Conservation (phyloP, 2,329 filamentous ascomycete genomes). For the Fusarium papillatum region DNA sequence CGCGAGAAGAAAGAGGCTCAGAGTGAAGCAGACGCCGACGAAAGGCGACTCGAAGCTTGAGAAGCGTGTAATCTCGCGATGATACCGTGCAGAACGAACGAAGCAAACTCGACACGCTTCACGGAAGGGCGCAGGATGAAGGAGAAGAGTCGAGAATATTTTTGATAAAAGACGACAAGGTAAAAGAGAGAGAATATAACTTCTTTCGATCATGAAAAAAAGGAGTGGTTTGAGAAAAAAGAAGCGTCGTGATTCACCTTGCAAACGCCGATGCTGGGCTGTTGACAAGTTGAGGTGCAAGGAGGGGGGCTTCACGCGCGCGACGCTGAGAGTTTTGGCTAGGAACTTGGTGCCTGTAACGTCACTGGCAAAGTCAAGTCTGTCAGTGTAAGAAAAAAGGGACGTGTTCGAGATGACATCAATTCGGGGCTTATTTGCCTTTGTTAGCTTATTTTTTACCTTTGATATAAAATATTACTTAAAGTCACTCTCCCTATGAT, state of each 20-base stretch:
- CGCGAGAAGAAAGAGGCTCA: not conserved
- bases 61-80: not conserved
- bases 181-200: not conserved
- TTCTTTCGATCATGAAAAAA: not conserved
- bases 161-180: not conserved
- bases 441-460: not conserved
- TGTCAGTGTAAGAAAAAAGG: not conserved
- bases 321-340: not conserved
- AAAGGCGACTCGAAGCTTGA: not conserved
- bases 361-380: not conserved
- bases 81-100: not conserved
- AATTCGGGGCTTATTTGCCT: not conserved
- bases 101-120: not conserved
- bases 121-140: not conserved
- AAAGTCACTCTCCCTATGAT: not conserved
- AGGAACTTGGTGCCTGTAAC: not conserved
- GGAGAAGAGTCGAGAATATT: too few relatives aligned
- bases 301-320: not conserved
- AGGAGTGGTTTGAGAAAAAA: not conserved
- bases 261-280: not conserved
- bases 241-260: not conserved
- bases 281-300: not conserved
- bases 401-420: not conserved
- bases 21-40: not conserved
- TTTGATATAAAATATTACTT: not conserved